Conservation (phyloP, 345 rosid species). For the Syzygium aromaticum region DNA sequence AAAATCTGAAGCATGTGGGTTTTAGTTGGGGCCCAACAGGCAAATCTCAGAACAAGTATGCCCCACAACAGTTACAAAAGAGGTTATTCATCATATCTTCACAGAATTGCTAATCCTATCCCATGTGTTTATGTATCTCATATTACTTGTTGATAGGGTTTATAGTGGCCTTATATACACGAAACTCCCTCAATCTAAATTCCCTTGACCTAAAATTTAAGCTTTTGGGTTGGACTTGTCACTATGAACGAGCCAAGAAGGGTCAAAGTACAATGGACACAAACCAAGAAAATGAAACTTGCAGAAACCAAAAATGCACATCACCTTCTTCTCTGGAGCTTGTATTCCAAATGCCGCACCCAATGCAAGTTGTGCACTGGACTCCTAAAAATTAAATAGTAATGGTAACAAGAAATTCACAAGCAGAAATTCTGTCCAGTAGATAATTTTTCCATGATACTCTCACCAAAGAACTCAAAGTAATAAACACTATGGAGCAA, state of each 20-base stretch:
- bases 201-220: not conserved
- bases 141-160: not conserved
- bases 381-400: constrained; percentile 42
- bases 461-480: not conserved
- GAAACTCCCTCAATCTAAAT: not conserved
- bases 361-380: constrained; percentile 85
- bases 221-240: not conserved
- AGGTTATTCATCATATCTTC: not conserved
- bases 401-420: not conserved
- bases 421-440: not conserved
- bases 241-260: not conserved
- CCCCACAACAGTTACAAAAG: not conserved
- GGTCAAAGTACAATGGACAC: not conserved
- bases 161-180: not conserved
- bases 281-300: not conserved
- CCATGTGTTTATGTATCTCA: not conserved
- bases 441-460: not conserved
- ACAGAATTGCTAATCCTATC: not conserved
- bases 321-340: constrained; percentile 85
- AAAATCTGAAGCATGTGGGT: not conserved
- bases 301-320: not conserved
- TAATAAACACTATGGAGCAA: not conserved
- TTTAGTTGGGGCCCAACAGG: not conserved
- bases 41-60: not conserved
- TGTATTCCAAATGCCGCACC: constrained; percentile 92